These are phyloP conservation scores for Protomyces pachydermus DNA, from an alignment of 1,139 yeast genomes.

Conservation along the genomic window DNA sequence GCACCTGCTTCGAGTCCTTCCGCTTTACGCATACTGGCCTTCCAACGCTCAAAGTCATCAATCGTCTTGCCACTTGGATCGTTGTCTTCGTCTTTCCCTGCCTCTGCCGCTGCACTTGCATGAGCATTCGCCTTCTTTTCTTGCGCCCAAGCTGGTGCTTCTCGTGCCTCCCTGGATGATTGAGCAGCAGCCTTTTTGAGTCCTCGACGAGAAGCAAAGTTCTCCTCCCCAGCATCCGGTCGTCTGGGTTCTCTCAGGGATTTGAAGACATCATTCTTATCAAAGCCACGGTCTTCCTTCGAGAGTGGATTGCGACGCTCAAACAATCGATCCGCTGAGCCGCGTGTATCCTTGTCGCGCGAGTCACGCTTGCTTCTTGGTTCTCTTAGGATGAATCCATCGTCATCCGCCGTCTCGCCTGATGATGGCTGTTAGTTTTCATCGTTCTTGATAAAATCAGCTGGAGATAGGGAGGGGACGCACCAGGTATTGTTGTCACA, in stretches of 20 bases:
- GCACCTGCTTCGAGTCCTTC: not conserved
- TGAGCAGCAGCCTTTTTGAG: not conserved
- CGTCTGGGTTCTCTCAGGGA: not conserved
- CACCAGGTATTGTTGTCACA: not conserved
- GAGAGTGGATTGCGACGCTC: conserved; percentile 1
- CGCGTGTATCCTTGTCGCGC: not conserved
- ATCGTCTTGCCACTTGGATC: conserved; percentile 12
- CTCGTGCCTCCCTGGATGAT: not conserved
- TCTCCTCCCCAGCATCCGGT: conserved; percentile 10
- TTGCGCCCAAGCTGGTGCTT: not conserved
- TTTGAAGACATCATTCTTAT: conserved; percentile 2
- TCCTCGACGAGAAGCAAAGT: not conserved
- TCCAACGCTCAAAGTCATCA: conserved; percentile 25
- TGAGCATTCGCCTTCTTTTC: not conserved
- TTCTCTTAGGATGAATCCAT: not conserved
- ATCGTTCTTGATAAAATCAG: not conserved
- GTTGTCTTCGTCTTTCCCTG: not conserved
- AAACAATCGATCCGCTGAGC: not conserved
- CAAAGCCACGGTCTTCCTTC: conserved; percentile 6
- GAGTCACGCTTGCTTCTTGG: not conserved
- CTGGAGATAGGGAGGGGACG: not conserved
- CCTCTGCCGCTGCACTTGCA: not conserved
- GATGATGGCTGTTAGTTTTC: not conserved
- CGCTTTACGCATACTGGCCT: conserved; percentile 13
- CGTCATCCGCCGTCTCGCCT: not conserved